phyloP scores from a whole-genome alignment of 2,329 filamentous ascomycete genomes.

The Apiospora arundinis region DNA sequence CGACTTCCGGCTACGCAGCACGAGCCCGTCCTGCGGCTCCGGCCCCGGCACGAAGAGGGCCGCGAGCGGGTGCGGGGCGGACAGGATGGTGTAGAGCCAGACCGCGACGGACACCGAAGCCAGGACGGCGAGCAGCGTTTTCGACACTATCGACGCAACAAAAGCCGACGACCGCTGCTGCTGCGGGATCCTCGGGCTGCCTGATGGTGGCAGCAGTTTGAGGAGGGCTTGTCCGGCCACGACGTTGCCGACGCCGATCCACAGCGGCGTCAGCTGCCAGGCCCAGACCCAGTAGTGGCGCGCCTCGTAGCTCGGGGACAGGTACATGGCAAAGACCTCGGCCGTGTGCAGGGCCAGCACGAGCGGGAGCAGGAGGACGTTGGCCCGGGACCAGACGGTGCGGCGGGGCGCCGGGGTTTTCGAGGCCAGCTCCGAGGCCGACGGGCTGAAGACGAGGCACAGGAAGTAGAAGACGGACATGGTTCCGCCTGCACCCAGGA shows the following conservation, averaged over 20 bases:
- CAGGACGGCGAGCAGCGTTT: not conserved
- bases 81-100: not conserved
- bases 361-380: constrained; percentile 26
- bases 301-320: not conserved
- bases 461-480: constrained; percentile 31
- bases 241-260: not conserved
- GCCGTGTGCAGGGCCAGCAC: constrained; percentile 32
- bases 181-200: too few species aligned
- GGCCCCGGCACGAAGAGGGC: not conserved
- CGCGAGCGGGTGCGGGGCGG: not conserved
- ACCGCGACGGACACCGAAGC: too few species aligned
- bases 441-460: constrained; percentile 26
- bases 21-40: not conserved
- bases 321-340: constrained; percentile 26
- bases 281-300: not conserved
- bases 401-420: constrained; percentile 20
- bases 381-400: constrained; percentile 17
- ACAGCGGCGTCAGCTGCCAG: not conserved
- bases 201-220: too few species aligned
- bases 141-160: too few species aligned
- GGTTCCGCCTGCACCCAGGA: constrained; percentile 26
- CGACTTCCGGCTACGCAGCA: not conserved
- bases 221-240: too few species aligned
- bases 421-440: constrained; percentile 24
- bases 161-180: too few species aligned